A percentile compares a stretch with the other conserved stretches of the same genome.
Evolutionary conservation across 2,329 filamentous ascomycete genomes (phyloP).

Genomic region (Cordyceps cicadae): DNA sequence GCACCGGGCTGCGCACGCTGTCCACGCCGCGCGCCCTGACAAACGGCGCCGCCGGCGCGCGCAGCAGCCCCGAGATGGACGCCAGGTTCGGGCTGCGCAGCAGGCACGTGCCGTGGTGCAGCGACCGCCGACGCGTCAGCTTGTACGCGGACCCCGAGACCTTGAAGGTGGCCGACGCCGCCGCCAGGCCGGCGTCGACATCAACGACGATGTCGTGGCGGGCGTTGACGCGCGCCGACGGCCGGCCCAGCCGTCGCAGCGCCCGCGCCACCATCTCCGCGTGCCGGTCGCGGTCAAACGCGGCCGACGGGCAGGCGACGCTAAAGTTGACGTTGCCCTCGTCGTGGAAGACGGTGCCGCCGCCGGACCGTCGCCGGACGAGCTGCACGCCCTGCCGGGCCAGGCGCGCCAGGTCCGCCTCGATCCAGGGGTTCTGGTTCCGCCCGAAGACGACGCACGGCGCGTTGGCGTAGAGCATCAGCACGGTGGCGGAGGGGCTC

Average conservation of each 20-base stretch:
- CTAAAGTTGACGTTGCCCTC: constrained; percentile 89
- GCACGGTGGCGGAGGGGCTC: constrained; percentile 61
- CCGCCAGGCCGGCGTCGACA: background rate
- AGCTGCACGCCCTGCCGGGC: constrained; percentile 38
- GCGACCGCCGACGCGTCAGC: constrained; percentile 66
- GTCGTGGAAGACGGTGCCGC: constrained; percentile 92
- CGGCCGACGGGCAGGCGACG: constrained; percentile 70
- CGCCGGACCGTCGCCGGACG: constrained; percentile 78
- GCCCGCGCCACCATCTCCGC: constrained; percentile 91
- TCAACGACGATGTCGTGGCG: constrained; percentile 88
- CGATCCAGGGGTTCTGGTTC: constrained; percentile 97
- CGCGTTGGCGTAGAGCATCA: constrained; percentile 82
- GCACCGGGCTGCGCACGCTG: constrained; percentile 77
- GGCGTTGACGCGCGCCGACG: constrained; percentile 67
- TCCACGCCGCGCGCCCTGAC: constrained; percentile 81
- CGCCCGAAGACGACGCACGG: constrained; percentile 86
- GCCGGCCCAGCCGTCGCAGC: constrained; percentile 50
- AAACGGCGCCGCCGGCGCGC: constrained; percentile 67
- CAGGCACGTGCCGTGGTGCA: constrained; percentile 91
- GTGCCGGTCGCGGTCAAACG: constrained; percentile 78
- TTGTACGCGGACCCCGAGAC: constrained; percentile 95
- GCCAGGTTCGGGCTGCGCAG: constrained; percentile 67
- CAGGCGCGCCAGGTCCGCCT: constrained; percentile 66
- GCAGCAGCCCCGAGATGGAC: constrained; percentile 60
- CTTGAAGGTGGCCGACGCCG: constrained; percentile 48